Evolutionary conservation across 441 rosid species (phyloP).

Genomic region (Pelargonium exstipulatum): DNA sequence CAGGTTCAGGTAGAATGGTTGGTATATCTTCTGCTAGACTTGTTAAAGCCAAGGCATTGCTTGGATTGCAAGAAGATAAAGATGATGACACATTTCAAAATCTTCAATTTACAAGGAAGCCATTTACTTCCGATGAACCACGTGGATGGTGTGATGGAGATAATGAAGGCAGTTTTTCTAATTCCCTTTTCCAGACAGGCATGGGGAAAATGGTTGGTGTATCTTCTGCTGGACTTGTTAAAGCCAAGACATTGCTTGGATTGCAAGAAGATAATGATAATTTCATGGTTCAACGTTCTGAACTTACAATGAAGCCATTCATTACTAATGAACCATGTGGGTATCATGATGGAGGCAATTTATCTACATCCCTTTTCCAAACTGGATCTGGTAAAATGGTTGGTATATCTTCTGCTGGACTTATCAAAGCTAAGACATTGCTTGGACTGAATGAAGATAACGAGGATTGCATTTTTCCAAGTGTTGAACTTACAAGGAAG

Average conservation of each 20-base stretch:
- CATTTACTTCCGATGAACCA: slow-evolving; percentile 19
- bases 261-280: slow-evolving; percentile 37
- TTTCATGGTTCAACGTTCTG: slow-evolving; percentile 30
- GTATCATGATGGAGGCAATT: slow-evolving; percentile 15
- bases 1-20: slow-evolving; percentile 78
- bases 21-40: slow-evolving; percentile 59
- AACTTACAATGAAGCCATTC: slow-evolving; percentile 24
- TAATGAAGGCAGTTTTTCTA: slow-evolving; percentile 20
- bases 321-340: slow-evolving; percentile 23
- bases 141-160: slow-evolving; percentile 21
- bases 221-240: slow-evolving; percentile 61
- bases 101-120: slow-evolving; percentile 20
- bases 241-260: slow-evolving; percentile 73
- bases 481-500: slow-evolving; percentile 30
- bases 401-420: slow-evolving; percentile 54
- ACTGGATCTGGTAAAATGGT: slow-evolving; percentile 80
- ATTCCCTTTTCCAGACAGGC: slow-evolving; percentile 66
- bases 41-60: slow-evolving; percentile 62
- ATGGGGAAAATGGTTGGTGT: slow-evolving; percentile 62
- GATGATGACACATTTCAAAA: slow-evolving; percentile 32
- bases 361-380: slow-evolving; percentile 12
- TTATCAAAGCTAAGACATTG: slow-evolving; percentile 66
- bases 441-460: slow-evolving; percentile 53
- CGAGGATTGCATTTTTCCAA: slow-evolving; percentile 26
- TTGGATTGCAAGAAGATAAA: slow-evolving; percentile 51